Evolutionary conservation across 306 rosid species (phyloP).

Genomic region (Prunus mume): DNA sequence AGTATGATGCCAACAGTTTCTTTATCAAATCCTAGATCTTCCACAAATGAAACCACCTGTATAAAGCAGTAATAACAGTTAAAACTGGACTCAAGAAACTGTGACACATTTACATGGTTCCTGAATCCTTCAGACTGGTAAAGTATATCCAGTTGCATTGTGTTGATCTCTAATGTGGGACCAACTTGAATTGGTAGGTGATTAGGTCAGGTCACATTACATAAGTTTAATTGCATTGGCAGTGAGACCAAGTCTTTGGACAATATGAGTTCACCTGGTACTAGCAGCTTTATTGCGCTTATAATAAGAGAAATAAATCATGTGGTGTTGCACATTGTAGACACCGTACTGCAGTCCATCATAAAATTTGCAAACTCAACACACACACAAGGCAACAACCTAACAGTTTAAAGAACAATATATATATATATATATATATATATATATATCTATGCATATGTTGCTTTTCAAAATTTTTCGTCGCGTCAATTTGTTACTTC

Average conservation of each 20-base stretch:
- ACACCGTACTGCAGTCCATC: background rate
- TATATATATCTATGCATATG: too few relatives aligned
- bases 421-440: background rate
- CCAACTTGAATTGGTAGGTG: conserved; percentile 4
- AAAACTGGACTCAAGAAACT: background rate
- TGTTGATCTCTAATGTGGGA: background rate
- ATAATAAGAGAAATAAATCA: too few relatives aligned
- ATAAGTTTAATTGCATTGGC: too few relatives aligned
- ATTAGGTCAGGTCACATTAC: too few relatives aligned
- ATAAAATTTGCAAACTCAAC: background rate
- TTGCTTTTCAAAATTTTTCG: background rate
- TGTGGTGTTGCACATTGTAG: background rate
- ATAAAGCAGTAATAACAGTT: conserved; percentile 16
- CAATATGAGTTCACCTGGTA: too few relatives aligned
- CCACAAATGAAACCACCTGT: conserved; percentile 68
- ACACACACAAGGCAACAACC: background rate
- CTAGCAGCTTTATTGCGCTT: too few relatives aligned
- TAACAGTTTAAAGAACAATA: background rate
- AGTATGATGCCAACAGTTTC: conserved; percentile 58
- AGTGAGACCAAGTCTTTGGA: too few relatives aligned
- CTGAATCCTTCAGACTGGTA: background rate
- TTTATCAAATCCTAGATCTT: conserved; percentile 63
- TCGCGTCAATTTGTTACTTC: background rate
- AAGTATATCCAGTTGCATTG: background rate
- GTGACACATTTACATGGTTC: background rate